Evolutionary conservation across 2,329 filamentous ascomycete genomes (phyloP).

Genomic region (Colletotrichum viniferum): DNA sequence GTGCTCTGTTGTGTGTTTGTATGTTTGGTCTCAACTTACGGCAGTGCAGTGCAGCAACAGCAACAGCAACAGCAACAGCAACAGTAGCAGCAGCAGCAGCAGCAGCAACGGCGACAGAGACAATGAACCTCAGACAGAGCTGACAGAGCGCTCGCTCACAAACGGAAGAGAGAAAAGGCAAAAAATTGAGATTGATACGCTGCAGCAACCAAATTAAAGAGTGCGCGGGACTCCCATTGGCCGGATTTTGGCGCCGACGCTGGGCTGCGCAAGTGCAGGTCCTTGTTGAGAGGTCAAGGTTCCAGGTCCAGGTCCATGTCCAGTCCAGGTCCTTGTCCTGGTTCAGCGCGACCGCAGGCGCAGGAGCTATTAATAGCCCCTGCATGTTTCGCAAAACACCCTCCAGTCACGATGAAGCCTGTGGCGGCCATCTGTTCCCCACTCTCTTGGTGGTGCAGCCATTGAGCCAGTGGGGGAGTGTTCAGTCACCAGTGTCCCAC

Average conservation of each 20-base stretch:
- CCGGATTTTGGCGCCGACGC: conserved; percentile 11
- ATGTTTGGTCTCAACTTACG: background rate
- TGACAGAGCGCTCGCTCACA: background rate
- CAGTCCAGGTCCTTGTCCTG: background rate
- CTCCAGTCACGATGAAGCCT: conserved; percentile 19
- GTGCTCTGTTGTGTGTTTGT: background rate
- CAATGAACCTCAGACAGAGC: background rate
- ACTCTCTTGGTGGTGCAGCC: background rate
- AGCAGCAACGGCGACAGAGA: background rate
- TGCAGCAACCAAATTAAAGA: conserved; percentile 2
- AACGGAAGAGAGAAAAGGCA: background rate
- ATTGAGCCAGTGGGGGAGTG: background rate
- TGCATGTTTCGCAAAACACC: conserved; percentile 17
- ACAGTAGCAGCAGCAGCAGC: background rate
- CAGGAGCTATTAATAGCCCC: conserved; percentile 22
- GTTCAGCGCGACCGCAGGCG: background rate
- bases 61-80: background rate
- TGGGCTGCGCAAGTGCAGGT: background rate
- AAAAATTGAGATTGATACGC: background rate
- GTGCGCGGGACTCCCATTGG: conserved; percentile 2
- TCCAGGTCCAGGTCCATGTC: background rate
- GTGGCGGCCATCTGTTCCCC: background rate
- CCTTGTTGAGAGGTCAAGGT: background rate
- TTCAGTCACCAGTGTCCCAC: background rate
- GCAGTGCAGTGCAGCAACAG: background rate